phyloP scores from a whole-genome alignment of 1,139 yeast species.

The Blastobotrys elegans region DNA sequence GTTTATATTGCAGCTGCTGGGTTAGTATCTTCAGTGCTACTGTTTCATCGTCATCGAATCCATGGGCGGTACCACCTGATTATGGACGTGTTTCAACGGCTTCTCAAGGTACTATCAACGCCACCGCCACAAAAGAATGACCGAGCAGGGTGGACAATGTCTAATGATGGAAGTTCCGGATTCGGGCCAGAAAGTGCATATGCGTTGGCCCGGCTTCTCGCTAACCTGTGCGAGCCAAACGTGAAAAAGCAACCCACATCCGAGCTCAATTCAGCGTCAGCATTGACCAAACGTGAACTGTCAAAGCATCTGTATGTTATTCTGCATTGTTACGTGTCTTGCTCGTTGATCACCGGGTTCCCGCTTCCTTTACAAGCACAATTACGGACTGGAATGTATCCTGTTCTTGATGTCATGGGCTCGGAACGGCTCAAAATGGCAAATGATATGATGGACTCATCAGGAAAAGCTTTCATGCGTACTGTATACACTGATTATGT shows the following conservation, averaged over 20 bases:
- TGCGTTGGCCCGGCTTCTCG: slow-evolving; percentile 53
- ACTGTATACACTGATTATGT: slow-evolving; percentile 67
- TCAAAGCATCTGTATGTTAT: slow-evolving; percentile 61
- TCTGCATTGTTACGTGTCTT: slow-evolving; percentile 45
- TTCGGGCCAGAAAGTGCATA: slow-evolving; percentile 33
- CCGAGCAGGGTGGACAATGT: slow-evolving; percentile 13
- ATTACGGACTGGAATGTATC: slow-evolving; percentile 53
- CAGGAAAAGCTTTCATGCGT: slow-evolving; percentile 66
- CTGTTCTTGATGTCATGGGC: slow-evolving; percentile 66
- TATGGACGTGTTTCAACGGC: slow-evolving; percentile 43
- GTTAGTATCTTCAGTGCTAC: slow-evolving; percentile 38
- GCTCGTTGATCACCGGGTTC: slow-evolving; percentile 51
- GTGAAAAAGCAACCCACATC: slow-evolving; percentile 2
- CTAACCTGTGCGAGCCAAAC: slow-evolving; percentile 71
- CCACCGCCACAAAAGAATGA: slow-evolving; percentile 10
- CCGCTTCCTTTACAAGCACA: slow-evolving; percentile 45
- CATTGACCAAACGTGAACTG: slow-evolving; percentile 52
- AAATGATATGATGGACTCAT: slow-evolving; percentile 64
- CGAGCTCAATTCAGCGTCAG: slow-evolving; percentile 50
- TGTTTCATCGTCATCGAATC: slow-evolving; percentile 66
- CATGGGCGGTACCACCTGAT: slow-evolving; percentile 70
- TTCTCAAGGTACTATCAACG: slow-evolving; percentile 34
- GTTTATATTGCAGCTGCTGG: slow-evolving; percentile 17
- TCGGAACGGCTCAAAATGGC: slow-evolving; percentile 58
- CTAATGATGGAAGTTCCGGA: too few relatives aligned